Conservation (phyloP, 2,329 filamentous ascomycete species). For the Trichoderma sp. region DNA sequence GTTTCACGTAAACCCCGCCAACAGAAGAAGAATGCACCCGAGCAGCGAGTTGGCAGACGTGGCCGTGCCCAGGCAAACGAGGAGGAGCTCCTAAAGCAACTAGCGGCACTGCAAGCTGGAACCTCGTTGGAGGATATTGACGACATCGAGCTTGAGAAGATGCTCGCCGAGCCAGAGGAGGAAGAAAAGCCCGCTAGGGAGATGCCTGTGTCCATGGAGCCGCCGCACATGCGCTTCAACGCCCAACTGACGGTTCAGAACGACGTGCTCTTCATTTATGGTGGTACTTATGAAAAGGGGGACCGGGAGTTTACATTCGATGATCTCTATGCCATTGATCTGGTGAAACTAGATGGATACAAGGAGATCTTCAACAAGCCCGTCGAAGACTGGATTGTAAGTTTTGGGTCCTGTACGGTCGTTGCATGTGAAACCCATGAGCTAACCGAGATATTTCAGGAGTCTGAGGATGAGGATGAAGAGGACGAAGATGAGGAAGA, state of each 20-base stretch:
- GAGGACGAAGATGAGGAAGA: conserved; percentile 59
- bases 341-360: conserved; percentile 93
- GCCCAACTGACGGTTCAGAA: conserved; percentile 86
- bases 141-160: conserved; percentile 50
- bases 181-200: conserved; percentile 59
- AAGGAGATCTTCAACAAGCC: conserved; percentile 86
- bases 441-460: conserved; percentile 37
- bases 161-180: conserved; percentile 52
- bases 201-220: conserved; percentile 70
- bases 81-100: conserved; percentile 81
- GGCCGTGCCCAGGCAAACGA: conserved; percentile 86
- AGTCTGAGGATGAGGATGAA: conserved; percentile 55
- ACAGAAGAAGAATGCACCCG: conserved; percentile 53
- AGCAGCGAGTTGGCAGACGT: conserved; percentile 58
- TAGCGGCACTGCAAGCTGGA: conserved; percentile 80
- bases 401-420: conserved; percentile 27
- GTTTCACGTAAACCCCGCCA: conserved; percentile 70
- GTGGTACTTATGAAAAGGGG: conserved; percentile 91
- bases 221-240: conserved; percentile 90
- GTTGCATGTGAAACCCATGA: neutral
- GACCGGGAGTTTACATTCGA: conserved; percentile 96
- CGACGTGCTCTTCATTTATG: conserved; percentile 90
- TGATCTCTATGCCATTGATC: conserved; percentile 86
- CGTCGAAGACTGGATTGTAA: conserved; percentile 76
- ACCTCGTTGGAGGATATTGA: conserved; percentile 57